These are phyloP conservation scores for Botrytis paeoniae DNA, from an alignment of 2,329 filamentous ascomycete species.

Conservation along the genomic window DNA sequence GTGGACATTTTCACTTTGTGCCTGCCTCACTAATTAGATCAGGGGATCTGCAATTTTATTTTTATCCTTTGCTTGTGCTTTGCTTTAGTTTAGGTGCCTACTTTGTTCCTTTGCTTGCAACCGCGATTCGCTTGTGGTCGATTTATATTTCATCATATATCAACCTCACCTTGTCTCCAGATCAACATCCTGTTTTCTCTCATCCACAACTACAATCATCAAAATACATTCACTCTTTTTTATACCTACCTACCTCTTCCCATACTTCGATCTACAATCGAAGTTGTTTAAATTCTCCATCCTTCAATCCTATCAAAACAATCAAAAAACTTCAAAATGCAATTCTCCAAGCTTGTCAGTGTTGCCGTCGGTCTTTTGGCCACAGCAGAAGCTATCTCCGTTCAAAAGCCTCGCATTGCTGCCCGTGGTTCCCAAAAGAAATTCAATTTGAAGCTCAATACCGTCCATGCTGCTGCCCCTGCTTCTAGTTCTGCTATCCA, in stretches of 20 bases:
- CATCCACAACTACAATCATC: constrained; percentile 3
- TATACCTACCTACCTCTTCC: background rate
- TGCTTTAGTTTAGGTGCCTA: background rate
- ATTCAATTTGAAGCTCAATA: background rate
- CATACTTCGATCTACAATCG: background rate
- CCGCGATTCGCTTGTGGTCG: constrained; percentile 2
- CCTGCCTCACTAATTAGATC: constrained; percentile 2
- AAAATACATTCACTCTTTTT: background rate
- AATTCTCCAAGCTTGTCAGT: constrained; percentile 18
- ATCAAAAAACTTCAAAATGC: constrained; percentile 3
- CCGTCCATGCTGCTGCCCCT: constrained; percentile 19
- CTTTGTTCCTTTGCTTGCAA: background rate
- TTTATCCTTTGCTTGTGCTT: constrained; percentile 3
- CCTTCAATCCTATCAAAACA: background rate
- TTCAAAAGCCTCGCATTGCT: constrained; percentile 15
- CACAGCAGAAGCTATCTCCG: constrained; percentile 11
- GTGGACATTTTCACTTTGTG: constrained; percentile 1
- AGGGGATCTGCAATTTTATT: constrained; percentile 7
- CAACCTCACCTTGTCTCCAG: background rate
- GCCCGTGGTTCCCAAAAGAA: background rate
- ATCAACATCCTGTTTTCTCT: background rate
- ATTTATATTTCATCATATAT: constrained; percentile 16
- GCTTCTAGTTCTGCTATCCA: background rate
- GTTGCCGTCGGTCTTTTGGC: constrained; percentile 16
- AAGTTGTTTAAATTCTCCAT: background rate